Evolutionary conservation across 495 filamentous ascomycete species (phyloP).

Genomic region (Articulospora tetracladia): DNA sequence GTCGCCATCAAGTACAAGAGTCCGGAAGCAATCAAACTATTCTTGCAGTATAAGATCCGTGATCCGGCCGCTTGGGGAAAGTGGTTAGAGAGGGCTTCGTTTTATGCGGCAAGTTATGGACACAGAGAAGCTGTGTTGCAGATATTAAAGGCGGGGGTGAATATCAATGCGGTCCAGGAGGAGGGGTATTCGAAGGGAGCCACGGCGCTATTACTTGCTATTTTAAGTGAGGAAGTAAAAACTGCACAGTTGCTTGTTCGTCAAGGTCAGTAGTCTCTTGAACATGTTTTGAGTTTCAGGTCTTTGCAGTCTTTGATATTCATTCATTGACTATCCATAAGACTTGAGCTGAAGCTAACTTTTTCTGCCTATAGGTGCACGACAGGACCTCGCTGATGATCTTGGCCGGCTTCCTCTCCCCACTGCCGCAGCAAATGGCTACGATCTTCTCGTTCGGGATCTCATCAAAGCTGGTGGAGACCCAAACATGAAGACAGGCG

Average conservation of each 20-base stretch:
- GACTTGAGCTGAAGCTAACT: too few relatives aligned
- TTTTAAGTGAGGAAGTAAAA: slow-evolving; percentile 7
- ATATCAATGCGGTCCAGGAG: slow-evolving; percentile 26
- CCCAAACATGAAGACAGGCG: slow-evolving; percentile 22
- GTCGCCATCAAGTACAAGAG: slow-evolving; percentile 6
- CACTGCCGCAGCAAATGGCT: slow-evolving; percentile 3
- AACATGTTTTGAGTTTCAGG: not conserved
- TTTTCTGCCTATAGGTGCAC: not conserved
- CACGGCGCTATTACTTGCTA: slow-evolving; percentile 25
- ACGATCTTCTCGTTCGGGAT: slow-evolving; percentile 14
- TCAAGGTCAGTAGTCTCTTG: not conserved
- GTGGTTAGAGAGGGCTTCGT: slow-evolving; percentile 2
- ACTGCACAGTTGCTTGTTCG: slow-evolving; percentile 14
- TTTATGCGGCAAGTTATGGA: not conserved
- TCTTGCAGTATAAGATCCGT: not conserved
- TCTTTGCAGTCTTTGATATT: too few relatives aligned
- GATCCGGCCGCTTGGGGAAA: not conserved
- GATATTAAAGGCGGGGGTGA: slow-evolving; percentile 27
- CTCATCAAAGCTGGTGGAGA: slow-evolving; percentile 10
- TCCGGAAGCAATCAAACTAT: slow-evolving; percentile 1
- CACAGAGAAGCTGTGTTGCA: slow-evolving; percentile 18
- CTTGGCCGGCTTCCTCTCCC: slow-evolving; percentile 4
- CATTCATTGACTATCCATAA: too few relatives aligned
- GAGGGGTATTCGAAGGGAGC: slow-evolving; percentile 25
- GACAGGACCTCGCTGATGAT: slow-evolving; percentile 7